phyloP scores from a whole-genome alignment of 1,139 yeast genomes.

The Lodderomyces margitis region DNA sequence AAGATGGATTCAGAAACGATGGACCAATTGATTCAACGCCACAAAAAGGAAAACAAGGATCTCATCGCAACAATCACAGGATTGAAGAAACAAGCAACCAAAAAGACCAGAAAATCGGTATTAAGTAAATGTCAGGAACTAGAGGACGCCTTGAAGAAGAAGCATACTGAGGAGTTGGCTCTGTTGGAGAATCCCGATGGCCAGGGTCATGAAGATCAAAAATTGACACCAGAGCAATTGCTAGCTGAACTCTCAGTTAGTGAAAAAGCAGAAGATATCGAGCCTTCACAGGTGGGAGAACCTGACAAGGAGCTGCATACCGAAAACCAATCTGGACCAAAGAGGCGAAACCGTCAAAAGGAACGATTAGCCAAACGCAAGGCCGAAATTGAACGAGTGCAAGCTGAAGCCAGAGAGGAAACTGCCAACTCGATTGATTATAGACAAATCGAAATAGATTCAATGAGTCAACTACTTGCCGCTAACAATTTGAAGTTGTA shows the following conservation, averaged over 20 bases:
- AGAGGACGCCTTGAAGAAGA: conserved; percentile 52
- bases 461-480: conserved; percentile 53
- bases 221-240: conserved; percentile 62
- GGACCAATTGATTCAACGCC: conserved; percentile 61
- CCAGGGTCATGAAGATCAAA: conserved; percentile 33
- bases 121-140: conserved; percentile 54
- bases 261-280: conserved; percentile 11
- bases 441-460: conserved; percentile 67
- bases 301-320: conserved; percentile 8
- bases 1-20: not conserved
- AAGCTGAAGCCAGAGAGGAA: conserved; percentile 69
- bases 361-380: conserved; percentile 77
- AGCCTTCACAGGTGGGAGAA: too few relatives aligned
- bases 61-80: conserved; percentile 66
- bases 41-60: conserved; percentile 67
- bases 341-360: conserved; percentile 75
- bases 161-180: conserved; percentile 52
- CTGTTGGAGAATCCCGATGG: conserved; percentile 11
- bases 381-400: conserved; percentile 61
- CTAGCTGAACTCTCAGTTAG: conserved; percentile 50
- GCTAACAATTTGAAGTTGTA: conserved; percentile 48
- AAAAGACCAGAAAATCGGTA: conserved; percentile 66
- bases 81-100: conserved; percentile 79
- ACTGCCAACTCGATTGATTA: conserved; percentile 66
- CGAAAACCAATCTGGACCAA: conserved; percentile 18